Evolutionary conservation across 768 basidiomycete species (phyloP), one percentile per base, ranked within the genome.

Genomic region (Mycena maculata): DNA sequence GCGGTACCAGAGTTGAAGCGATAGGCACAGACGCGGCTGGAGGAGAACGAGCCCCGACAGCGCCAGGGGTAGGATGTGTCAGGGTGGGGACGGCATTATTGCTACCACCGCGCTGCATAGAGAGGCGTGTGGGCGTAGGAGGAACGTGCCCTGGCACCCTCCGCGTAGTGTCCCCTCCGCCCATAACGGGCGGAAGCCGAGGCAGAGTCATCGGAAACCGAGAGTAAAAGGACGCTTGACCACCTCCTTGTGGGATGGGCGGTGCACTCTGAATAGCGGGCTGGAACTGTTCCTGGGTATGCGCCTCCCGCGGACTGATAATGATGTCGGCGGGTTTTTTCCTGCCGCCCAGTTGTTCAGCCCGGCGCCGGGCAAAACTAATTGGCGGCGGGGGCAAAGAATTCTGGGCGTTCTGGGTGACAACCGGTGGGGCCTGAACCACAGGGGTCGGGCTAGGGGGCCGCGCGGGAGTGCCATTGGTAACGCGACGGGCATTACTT

Each of bases 241-340:
- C 69, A 20, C 71, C 81, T 8, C 83, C 84, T 54, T 86, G 85
- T 1, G 87, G 86, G 48, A 90, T 80, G 0, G 92, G 90, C 1
- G 92, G 92, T 0, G 92, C 92, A 70, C 91, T 92, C 76, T 93
- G 92, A 36, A 94, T 90, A 52, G 85, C 84, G 25, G 91, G 90
- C 60, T 85, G 86, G 42, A 90, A 79, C 61, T 86, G 86, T 64
- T 89, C 88, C 27, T 80, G 76, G 16, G 81, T 80, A 31, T 86
- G 84, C 6, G 81, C 74, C 66, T 89, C 90, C 57, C 90, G 82
- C 12, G 92, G 91, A 69, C 87, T 90, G 81, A 94, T 92, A 67
- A 92, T 73, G 67, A 93, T 91, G 72, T 93, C 92, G 2, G 92
- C 91, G 0, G 92, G 92, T 76, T 92, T 93, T 78, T 83, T 91